phyloP scores from a whole-genome alignment of 73 alveolate genomes.

The Paramecium tetraurelia region DNA sequence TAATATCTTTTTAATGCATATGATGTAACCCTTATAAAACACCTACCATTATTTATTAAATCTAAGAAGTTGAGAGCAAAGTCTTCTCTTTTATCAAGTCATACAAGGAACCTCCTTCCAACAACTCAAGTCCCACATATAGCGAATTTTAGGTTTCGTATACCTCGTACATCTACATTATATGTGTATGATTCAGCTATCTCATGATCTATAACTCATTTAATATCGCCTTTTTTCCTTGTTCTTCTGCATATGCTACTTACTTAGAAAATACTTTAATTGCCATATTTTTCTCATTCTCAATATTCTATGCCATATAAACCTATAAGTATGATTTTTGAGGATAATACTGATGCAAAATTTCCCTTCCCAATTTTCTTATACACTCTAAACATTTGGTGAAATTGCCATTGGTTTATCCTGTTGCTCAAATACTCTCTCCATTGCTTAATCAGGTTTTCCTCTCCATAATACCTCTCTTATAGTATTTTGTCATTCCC shows the following conservation, averaged over 20 bases:
- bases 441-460: background rate
- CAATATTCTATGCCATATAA: conserved; percentile 55
- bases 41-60: conserved; percentile 9
- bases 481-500: background rate
- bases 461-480: background rate
- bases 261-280: conserved; percentile 57
- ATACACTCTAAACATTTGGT: background rate
- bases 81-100: conserved; percentile 19
- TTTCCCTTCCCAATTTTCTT: conserved; percentile 37
- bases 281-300: conserved; percentile 41
- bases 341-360: background rate
- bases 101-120: conserved; percentile 30
- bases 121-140: background rate
- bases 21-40: background rate
- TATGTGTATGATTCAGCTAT: background rate
- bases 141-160: conserved; percentile 18
- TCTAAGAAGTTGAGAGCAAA: background rate
- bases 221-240: conserved; percentile 33
- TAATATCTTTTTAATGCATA: conserved; percentile 9
- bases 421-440: background rate
- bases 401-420: conserved; percentile 28
- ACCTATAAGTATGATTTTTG: background rate
- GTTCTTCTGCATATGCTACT: conserved; percentile 54
- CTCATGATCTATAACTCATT: conserved; percentile 19
- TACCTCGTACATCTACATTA: background rate